Conservation (phyloP, 192 early-diverging fungal genomes). For the Podila clonocystis region DNA sequence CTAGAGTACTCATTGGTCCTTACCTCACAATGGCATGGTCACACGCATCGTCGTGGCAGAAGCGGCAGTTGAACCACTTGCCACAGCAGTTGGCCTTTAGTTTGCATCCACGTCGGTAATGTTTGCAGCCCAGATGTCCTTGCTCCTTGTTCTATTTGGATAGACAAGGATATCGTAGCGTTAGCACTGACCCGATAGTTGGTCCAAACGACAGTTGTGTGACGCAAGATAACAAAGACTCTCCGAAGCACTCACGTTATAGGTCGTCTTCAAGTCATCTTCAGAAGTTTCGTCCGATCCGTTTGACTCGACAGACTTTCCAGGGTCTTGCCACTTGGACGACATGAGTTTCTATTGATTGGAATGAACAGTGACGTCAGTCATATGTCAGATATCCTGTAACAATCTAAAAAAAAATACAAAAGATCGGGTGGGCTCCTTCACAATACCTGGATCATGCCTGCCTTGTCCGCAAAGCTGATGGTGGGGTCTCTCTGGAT, state of each 20-base stretch:
- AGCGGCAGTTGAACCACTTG: slow-evolving; percentile 81
- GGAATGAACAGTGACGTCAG: background rate
- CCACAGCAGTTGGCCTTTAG: slow-evolving; percentile 84
- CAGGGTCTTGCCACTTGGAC: slow-evolving; percentile 53
- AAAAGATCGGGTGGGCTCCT: background rate
- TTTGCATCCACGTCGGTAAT: slow-evolving; percentile 80
- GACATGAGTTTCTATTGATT: slow-evolving; percentile 65
- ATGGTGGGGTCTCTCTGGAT: slow-evolving; percentile 68
- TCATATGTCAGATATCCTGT: background rate
- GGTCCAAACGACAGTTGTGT: slow-evolving; percentile 5
- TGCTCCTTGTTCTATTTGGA: slow-evolving; percentile 58
- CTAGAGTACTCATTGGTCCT: background rate
- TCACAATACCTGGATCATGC: slow-evolving; percentile 71
- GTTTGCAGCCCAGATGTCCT: slow-evolving; percentile 76
- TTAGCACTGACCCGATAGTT: background rate
- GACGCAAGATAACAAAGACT: background rate
- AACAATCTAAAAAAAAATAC: background rate
- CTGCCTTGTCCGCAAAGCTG: slow-evolving; percentile 69
- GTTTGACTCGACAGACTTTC: slow-evolving; percentile 10
- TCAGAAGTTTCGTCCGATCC: slow-evolving; percentile 57
- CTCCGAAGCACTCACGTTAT: slow-evolving; percentile 47
- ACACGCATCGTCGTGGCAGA: slow-evolving; percentile 83
- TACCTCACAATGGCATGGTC: slow-evolving; percentile 84
- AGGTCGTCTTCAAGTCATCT: slow-evolving; percentile 57
- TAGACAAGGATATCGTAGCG: background rate